Conservation (phyloP, 768 basidiomycete species). For the Rubroboletus satanas region DNA sequence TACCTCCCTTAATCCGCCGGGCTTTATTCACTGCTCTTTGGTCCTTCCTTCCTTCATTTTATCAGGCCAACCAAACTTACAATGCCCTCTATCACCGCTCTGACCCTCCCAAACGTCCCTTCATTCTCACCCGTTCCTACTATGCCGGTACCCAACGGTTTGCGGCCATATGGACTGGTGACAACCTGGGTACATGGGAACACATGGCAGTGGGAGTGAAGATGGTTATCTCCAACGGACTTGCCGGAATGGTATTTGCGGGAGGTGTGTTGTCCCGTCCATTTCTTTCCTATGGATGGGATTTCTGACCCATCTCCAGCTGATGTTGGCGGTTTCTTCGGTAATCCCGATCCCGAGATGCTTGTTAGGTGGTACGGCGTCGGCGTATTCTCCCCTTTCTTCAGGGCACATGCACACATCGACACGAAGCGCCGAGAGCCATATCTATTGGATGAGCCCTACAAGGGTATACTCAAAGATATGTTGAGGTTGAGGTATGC, state of each 20-base stretch:
- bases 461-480: constrained; percentile 77
- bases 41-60: background rate
- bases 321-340: constrained; percentile 98
- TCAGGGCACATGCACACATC: constrained; percentile 97
- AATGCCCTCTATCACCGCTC: constrained; percentile 77
- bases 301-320: constrained; percentile 50
- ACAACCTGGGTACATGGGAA: constrained; percentile 97
- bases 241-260: constrained; percentile 87
- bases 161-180: constrained; percentile 98
- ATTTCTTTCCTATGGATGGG: background rate
- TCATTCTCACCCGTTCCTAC: constrained; percentile 94
- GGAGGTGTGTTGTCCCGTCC: constrained; percentile 61
- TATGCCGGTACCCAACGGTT: constrained; percentile 93
- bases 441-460: constrained; percentile 85
- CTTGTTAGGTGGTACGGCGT: constrained; percentile 97
- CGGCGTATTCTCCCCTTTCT: constrained; percentile 93
- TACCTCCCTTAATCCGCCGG: background rate
- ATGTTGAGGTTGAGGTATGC: constrained; percentile 78
- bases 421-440: constrained; percentile 98
- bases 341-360: constrained; percentile 92
- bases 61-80: constrained; percentile 77
- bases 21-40: background rate
- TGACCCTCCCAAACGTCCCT: constrained; percentile 75
- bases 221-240: constrained; percentile 85
- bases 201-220: constrained; percentile 92